Evolutionary conservation across 352 stramenopile species (phyloP), one percentile per base, ranked within the genome.

Genomic region (Phytopythium oedochilum): DNA sequence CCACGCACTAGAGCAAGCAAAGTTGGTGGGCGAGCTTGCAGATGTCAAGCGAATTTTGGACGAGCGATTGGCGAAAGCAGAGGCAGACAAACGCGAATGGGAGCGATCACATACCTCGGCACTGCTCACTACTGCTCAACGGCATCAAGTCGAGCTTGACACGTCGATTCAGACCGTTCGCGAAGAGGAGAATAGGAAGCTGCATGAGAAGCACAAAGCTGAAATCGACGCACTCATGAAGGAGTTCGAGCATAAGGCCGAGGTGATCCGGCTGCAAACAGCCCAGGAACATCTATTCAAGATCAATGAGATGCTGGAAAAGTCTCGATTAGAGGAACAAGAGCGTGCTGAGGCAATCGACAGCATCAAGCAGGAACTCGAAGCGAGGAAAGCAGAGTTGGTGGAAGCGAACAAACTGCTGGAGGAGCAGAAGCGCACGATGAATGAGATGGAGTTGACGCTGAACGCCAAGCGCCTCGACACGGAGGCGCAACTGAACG

Each of bases 281-380:
- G 47, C 57, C 28, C 56, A 72, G 23, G 64, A 63, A 1, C 57
- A 71, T 40, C 36, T 66, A 35, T 22, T 31, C 18, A 69, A 66
- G 47, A 54, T 58, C 2, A 72, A 66, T 23, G 61, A 69, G n/a
- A 29, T 69, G 31, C 34, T 69, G 0, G 53, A 69, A 44, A 58
- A 26, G 28, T 58, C 53, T 12, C 57, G 53, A 22, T 23, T 23
- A 8, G 57, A 69, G 40, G 53, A 66, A 11, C 45, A 64, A 18
- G 42, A 26, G 10, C 60, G 69, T 26, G 17, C 28, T 17, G 45
- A 29, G 15, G 22, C 36, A 42, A 9, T 72, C 18, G 34, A 50
- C 44, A 18, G 10, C 12, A 18, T 48, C 17, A 48, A 44, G 18
- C 39, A 46, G 20, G 61, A 64, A 17, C 54, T 68, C 38, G 60